Evolutionary conservation across 108 stramenopile species (phyloP).

Genomic region (Skeletonema grethae): DNA sequence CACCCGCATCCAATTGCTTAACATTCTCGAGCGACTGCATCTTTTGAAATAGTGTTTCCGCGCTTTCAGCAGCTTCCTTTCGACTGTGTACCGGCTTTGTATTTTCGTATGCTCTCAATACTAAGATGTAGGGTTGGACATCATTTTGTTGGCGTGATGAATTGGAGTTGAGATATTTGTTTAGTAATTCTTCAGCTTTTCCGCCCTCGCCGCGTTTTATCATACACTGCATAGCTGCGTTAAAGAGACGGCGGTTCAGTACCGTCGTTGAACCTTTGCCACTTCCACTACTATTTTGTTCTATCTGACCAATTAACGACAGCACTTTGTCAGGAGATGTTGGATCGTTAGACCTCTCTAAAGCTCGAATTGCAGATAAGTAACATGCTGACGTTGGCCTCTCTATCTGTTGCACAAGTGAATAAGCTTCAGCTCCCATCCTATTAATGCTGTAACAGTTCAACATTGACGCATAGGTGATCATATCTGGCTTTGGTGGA

Average conservation of each 20-base stretch:
- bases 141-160: constrained; percentile 15
- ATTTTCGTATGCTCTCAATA: constrained; percentile 29
- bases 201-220: constrained; percentile 27
- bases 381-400: constrained; percentile 24
- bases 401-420: constrained; percentile 10
- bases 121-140: constrained; percentile 24
- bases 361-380: constrained; percentile 35
- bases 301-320: constrained; percentile 17
- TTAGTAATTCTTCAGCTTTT: constrained; percentile 34
- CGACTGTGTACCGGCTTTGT: constrained; percentile 4
- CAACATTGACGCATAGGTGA: constrained; percentile 30
- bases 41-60: constrained; percentile 20
- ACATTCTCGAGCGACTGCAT: constrained; percentile 5
- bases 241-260: constrained; percentile 26
- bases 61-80: constrained; percentile 22
- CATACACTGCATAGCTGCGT: constrained; percentile 34
- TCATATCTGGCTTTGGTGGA: constrained; percentile 36
- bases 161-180: constrained; percentile 15
- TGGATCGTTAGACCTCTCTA: constrained; percentile 29
- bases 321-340: constrained; percentile 29
- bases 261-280: background rate
- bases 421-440: constrained; percentile 20
- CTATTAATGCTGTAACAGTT: constrained; percentile 29
- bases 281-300: background rate
- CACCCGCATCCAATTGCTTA: constrained; percentile 53